Conservation (phyloP, 306 rosid species). For the Comarum palustre region DNA sequence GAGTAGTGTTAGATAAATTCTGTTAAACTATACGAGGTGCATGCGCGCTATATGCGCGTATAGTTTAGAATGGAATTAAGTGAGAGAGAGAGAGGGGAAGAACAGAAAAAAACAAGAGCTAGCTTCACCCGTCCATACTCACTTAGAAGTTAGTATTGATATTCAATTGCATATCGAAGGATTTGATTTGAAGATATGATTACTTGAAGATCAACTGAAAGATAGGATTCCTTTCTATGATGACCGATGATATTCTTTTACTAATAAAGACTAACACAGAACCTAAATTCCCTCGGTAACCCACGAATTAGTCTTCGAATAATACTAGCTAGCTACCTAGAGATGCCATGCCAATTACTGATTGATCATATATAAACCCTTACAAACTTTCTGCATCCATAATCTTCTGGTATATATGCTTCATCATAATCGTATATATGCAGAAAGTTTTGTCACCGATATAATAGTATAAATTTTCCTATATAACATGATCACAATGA, state of each 20-base stretch:
- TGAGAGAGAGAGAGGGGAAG: too few species aligned
- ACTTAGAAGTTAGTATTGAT: too few species aligned
- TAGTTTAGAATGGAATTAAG: too few species aligned
- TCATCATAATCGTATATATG: background rate
- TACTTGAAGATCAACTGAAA: background rate
- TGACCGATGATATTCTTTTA: background rate
- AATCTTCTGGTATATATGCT: constrained; percentile 14
- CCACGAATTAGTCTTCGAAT: background rate
- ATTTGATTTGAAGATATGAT: background rate
- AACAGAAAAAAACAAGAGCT: too few species aligned
- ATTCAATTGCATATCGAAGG: background rate
- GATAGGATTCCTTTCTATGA: background rate
- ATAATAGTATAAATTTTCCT: background rate
- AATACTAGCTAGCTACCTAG: background rate
- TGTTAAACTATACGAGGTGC: background rate
- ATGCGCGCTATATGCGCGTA: too few species aligned
- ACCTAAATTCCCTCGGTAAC: background rate
- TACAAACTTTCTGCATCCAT: background rate
- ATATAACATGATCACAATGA: background rate
- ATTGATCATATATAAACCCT: background rate
- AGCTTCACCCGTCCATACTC: too few species aligned
- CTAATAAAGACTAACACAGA: background rate
- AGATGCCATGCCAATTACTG: constrained; percentile 14
- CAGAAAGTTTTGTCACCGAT: background rate
- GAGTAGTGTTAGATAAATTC: background rate